A percentile compares a stretch with the other conserved stretches of the same genome.
Evolutionary conservation across 352 stramenopile species (phyloP).

Genomic region (Pythium angustatum): DNA sequence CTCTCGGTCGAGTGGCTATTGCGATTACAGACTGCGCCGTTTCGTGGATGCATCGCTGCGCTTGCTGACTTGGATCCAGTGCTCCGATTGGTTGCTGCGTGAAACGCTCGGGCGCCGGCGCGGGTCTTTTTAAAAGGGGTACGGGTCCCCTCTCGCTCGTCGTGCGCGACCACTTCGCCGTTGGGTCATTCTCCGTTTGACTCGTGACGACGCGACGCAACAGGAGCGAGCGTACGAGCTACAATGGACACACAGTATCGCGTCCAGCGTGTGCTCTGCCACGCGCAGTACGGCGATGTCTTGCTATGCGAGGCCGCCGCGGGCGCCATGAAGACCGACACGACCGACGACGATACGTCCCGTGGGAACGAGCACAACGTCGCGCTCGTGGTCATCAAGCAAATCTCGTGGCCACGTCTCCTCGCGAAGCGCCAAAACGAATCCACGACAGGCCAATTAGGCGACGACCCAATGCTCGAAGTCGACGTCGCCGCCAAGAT

Average conservation of each 20-base stretch:
- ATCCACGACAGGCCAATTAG: neutral
- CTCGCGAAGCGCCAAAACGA: neutral
- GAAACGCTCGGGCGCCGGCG: neutral
- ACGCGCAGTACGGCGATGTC: slow-evolving; percentile 28
- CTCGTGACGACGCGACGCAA: neutral
- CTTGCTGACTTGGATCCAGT: neutral
- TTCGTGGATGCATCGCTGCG: neutral
- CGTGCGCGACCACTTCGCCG: neutral
- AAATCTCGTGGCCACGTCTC: slow-evolving; percentile 19
- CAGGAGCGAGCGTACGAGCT: no score
- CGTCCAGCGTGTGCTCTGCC: slow-evolving; percentile 22
- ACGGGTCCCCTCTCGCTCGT: neutral
- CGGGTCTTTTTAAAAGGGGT: neutral
- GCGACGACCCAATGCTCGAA: slow-evolving; percentile 29
- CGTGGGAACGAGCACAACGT: neutral
- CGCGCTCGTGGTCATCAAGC: slow-evolving; percentile 18
- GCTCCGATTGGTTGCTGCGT: neutral
- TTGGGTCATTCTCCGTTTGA: slow-evolving; percentile 1
- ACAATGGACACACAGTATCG: slow-evolving; percentile 17
- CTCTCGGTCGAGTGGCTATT: neutral
- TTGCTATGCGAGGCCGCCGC: slow-evolving; percentile 19
- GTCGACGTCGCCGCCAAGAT: slow-evolving; percentile 28
- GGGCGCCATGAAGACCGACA: neutral
- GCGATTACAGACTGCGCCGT: neutral
- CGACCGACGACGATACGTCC: neutral